phyloP scores from a whole-genome alignment of 2,329 filamentous ascomycete genomes.

The Aureobasidium leucospermi region DNA sequence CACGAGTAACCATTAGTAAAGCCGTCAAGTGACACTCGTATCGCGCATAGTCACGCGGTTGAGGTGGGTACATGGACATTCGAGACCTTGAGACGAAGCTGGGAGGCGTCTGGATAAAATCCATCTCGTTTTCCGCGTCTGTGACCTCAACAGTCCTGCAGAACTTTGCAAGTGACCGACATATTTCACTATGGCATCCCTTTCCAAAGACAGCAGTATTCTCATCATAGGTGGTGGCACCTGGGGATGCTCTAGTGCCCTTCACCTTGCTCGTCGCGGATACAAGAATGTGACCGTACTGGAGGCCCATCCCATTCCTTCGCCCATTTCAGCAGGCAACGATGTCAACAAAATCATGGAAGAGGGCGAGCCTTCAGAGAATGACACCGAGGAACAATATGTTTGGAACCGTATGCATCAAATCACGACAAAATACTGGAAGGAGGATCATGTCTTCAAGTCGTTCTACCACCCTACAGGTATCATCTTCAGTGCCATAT shows the following conservation, averaged over 20 bases:
- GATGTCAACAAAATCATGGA: slow-evolving; percentile 46
- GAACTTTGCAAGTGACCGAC: not conserved
- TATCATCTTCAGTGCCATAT: slow-evolving; percentile 40
- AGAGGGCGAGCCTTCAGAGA: slow-evolving; percentile 24
- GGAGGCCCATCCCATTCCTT: slow-evolving; percentile 41
- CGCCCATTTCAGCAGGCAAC: slow-evolving; percentile 43
- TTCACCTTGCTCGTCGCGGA: slow-evolving; percentile 43
- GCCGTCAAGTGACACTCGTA: not conserved
- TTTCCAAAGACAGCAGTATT: slow-evolving; percentile 21
- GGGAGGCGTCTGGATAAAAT: not conserved
- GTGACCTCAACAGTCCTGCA: not conserved
- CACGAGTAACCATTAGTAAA: not conserved
- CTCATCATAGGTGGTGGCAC: slow-evolving; percentile 45
- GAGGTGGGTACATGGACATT: slow-evolving; percentile 1
- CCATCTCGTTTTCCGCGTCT: not conserved
- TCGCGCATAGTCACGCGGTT: not conserved
- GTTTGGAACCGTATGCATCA: slow-evolving; percentile 29
- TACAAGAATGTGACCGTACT: slow-evolving; percentile 44
- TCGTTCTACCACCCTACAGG: slow-evolving; percentile 42
- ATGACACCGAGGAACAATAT: slow-evolving; percentile 27
- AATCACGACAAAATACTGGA: slow-evolving; percentile 37
- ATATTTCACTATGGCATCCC: slow-evolving; percentile 1
- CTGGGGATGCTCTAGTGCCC: slow-evolving; percentile 47
- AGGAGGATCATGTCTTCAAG: slow-evolving; percentile 35
- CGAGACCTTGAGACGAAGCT: not conserved